phyloP scores from a whole-genome alignment of 2,329 filamentous ascomycete species.

The Colletotrichum godetiae region DNA sequence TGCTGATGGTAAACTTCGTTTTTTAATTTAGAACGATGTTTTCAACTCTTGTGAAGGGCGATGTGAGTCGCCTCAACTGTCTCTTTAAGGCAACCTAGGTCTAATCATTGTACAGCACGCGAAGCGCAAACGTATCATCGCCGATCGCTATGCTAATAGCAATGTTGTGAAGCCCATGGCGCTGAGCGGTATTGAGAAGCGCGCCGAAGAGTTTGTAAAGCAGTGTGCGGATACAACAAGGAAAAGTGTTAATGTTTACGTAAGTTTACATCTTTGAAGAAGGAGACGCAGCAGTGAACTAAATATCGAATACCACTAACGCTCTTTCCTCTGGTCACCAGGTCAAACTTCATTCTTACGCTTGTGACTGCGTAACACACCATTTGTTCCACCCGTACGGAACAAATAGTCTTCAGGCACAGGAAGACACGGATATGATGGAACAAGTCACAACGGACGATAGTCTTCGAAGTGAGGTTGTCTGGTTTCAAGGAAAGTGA shows the following conservation, averaged over 20 bases:
- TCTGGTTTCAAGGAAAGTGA: not conserved
- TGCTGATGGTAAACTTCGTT: not conserved
- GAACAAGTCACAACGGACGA: constrained; percentile 75
- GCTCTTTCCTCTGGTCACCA: not conserved
- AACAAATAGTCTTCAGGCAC: constrained; percentile 66
- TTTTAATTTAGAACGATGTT: constrained; percentile 65
- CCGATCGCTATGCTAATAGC: constrained; percentile 76
- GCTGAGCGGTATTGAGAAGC: constrained; percentile 66
- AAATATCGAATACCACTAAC: not conserved
- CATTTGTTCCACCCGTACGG: constrained; percentile 76
- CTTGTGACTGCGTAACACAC: constrained; percentile 76
- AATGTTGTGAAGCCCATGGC: constrained; percentile 69
- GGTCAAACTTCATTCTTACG: constrained; percentile 69
- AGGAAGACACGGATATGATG: constrained; percentile 73
- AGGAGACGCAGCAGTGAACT: not conserved
- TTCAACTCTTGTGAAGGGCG: constrained; percentile 64
- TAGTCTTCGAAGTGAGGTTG: constrained; percentile 69
- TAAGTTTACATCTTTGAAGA: constrained; percentile 44
- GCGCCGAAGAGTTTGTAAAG: constrained; percentile 66
- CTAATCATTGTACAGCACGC: constrained; percentile 61
- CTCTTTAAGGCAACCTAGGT: not conserved
- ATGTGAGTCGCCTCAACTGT: constrained; percentile 49
- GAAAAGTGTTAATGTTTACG: constrained; percentile 69
- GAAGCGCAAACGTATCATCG: constrained; percentile 70
- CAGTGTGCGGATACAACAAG: constrained; percentile 59